Percentiles rank a stretch among this genome's conserved stretches.
phyloP scores from a whole-genome alignment of 306 rosid species.

The Sindora glabra region DNA sequence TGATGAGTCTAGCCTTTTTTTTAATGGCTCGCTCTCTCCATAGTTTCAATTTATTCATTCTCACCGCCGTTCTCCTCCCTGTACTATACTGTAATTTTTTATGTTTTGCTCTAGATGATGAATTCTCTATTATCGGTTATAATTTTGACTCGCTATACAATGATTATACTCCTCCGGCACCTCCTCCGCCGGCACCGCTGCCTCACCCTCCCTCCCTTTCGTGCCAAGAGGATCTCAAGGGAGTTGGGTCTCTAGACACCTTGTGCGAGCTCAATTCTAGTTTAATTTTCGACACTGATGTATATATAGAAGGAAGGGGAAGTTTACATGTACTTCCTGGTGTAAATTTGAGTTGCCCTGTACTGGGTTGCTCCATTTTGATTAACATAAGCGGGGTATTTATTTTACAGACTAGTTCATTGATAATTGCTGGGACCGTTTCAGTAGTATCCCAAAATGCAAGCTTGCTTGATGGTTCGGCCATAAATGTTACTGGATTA shows the following conservation, averaged over 20 bases:
- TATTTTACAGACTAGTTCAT: slow-evolving; percentile 37
- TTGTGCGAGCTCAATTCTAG: slow-evolving; percentile 61
- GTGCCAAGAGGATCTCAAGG: slow-evolving; percentile 58
- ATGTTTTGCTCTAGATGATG: slow-evolving; percentile 14
- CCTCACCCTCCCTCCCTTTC: slow-evolving; percentile 77
- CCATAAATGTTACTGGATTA: slow-evolving; percentile 46
- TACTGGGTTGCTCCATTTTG: slow-evolving; percentile 55
- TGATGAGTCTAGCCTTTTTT: slow-evolving; percentile 36
- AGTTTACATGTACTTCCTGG: slow-evolving; percentile 53
- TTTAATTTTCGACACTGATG: slow-evolving; percentile 42
- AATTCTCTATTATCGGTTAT: slow-evolving; percentile 45
- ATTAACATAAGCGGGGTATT: slow-evolving; percentile 60
- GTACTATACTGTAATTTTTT: slow-evolving; percentile 12
- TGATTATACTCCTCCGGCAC: slow-evolving; percentile 84
- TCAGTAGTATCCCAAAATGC: slow-evolving; percentile 17
- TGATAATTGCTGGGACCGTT: slow-evolving; percentile 32
- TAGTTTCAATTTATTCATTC: slow-evolving; percentile 6
- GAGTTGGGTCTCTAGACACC: slow-evolving; percentile 55
- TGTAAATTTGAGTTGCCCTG: slow-evolving; percentile 59
- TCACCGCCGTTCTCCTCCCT: slow-evolving; percentile 13
- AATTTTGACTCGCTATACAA: slow-evolving; percentile 41
- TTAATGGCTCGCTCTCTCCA: slow-evolving; percentile 47
- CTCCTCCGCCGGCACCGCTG: slow-evolving; percentile 70
- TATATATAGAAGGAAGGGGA: slow-evolving; percentile 76
- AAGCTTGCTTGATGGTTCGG: slow-evolving; percentile 22